phyloP scores from a whole-genome alignment of 192 early-diverging fungal genomes.

The Funneliformis geosporum region DNA sequence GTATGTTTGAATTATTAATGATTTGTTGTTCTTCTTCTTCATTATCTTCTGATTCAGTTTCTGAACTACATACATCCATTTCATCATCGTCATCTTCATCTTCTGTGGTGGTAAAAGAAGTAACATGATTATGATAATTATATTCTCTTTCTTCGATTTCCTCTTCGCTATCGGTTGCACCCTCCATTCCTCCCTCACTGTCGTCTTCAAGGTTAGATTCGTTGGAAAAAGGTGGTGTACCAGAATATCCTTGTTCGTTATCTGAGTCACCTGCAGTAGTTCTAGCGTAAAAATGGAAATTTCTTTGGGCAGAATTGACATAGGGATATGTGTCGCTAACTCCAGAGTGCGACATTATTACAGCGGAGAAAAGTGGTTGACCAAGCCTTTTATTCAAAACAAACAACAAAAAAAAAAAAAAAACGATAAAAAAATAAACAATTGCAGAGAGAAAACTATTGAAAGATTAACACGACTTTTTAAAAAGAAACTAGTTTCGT shows the following conservation, averaged over 20 bases:
- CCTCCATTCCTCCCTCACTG: not conserved
- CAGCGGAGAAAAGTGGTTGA: not conserved
- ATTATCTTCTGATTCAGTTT: slow-evolving; percentile 5
- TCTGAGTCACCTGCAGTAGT: not conserved
- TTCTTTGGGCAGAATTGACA: not conserved
- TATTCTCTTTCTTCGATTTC: slow-evolving; percentile 2
- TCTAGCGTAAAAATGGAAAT: not conserved
- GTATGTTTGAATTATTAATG: not conserved
- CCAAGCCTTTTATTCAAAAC: not conserved
- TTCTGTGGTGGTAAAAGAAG: not conserved
- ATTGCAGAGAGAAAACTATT: not conserved
- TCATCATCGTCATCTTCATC: slow-evolving; percentile 24
- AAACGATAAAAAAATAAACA: not conserved
- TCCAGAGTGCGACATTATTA: not conserved
- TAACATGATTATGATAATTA: not conserved
- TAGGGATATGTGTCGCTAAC: not conserved
- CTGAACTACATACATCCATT: slow-evolving; percentile 23
- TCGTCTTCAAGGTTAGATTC: slow-evolving; percentile 12
- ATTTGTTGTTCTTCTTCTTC: slow-evolving; percentile 15
- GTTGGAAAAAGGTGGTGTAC: not conserved
- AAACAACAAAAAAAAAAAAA: not conserved
- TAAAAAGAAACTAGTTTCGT: not conserved
- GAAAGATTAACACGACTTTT: not conserved
- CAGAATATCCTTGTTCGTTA: slow-evolving; percentile 4
- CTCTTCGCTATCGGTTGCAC: not conserved